phyloP scores from a whole-genome alignment of 1,139 yeast species.

The Sugiyamaella grinbergsii region DNA sequence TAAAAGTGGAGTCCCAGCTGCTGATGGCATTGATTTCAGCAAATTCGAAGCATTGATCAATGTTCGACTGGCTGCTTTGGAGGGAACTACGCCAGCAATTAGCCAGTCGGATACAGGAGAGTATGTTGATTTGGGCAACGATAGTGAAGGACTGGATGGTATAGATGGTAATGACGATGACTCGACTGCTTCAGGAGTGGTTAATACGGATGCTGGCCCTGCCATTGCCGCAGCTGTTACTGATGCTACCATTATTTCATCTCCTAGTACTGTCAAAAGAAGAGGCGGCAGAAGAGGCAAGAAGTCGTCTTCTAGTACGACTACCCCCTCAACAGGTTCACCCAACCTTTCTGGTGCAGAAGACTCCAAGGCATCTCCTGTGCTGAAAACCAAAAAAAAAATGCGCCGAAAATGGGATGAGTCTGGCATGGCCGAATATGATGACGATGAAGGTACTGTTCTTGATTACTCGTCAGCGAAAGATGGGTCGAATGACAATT shows the following conservation, averaged over 20 bases:
- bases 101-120: too few species aligned
- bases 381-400: constrained; percentile 40
- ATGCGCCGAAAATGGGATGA: constrained; percentile 53
- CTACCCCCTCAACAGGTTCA: constrained; percentile 15
- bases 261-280: constrained; percentile 22
- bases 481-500: constrained; percentile 18
- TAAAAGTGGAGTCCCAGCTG: constrained; percentile 17
- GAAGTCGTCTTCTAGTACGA: constrained; percentile 15
- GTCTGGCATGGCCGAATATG: constrained; percentile 51
- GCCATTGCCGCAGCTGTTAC: constrained; percentile 23
- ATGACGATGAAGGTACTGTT: constrained; percentile 39
- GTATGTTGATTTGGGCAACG: neutral
- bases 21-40: constrained; percentile 31
- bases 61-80: constrained; percentile 33
- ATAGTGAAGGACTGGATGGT: neutral
- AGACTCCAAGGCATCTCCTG: constrained; percentile 23
- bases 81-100: constrained; percentile 13
- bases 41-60: constrained; percentile 42
- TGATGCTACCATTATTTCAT: constrained; percentile 4
- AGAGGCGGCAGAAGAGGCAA: constrained; percentile 29
- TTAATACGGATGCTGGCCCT: constrained; percentile 4
- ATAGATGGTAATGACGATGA: neutral
- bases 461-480: constrained; percentile 53
- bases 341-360: constrained; percentile 24
- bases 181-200: neutral